Percentiles rank a stretch among this genome's conserved stretches.
These are phyloP conservation scores for Suillus paluster DNA, from an alignment of 768 basidiomycete species.

Conservation along the genomic window DNA sequence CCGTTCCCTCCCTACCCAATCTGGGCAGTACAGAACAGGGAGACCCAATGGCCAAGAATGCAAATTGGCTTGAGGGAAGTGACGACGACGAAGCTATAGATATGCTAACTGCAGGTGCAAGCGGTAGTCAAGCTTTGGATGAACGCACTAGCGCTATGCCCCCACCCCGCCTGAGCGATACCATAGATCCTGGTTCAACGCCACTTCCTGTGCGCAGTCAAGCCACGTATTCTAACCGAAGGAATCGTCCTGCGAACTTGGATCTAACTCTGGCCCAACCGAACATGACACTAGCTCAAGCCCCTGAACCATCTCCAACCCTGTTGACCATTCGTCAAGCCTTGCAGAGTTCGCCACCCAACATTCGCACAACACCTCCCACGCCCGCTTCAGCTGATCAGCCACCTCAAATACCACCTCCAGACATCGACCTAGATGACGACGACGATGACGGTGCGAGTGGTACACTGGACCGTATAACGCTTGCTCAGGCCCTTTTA, in stretches of 20 bases:
- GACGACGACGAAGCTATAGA: conserved; percentile 91
- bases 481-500: conserved; percentile 71
- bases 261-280: conserved; percentile 56
- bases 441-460: conserved; percentile 53
- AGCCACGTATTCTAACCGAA: conserved; percentile 39
- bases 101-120: conserved; percentile 77
- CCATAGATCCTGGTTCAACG: conserved; percentile 19
- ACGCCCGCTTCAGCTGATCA: conserved; percentile 24
- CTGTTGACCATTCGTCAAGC: conserved; percentile 70
- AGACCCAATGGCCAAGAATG: conserved; percentile 53
- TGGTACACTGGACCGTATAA: conserved; percentile 61
- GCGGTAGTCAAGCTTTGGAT: conserved; percentile 81
- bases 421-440: conserved; percentile 53
- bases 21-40: conserved; percentile 34
- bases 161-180: conserved; percentile 34
- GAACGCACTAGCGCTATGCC: conserved; percentile 72
- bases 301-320: conserved; percentile 62
- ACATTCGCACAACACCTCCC: conserved; percentile 22
- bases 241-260: conserved; percentile 69
- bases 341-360: conserved; percentile 51
- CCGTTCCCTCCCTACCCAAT: conserved; percentile 45
- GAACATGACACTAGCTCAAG: conserved; percentile 36
- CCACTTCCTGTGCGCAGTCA: conserved; percentile 36
- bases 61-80: conserved; percentile 79
- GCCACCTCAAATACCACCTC: conserved; percentile 41